These are phyloP conservation scores for Aquilaria sinensis DNA, from an alignment of 345 rosid genomes.

Conservation along the genomic window DNA sequence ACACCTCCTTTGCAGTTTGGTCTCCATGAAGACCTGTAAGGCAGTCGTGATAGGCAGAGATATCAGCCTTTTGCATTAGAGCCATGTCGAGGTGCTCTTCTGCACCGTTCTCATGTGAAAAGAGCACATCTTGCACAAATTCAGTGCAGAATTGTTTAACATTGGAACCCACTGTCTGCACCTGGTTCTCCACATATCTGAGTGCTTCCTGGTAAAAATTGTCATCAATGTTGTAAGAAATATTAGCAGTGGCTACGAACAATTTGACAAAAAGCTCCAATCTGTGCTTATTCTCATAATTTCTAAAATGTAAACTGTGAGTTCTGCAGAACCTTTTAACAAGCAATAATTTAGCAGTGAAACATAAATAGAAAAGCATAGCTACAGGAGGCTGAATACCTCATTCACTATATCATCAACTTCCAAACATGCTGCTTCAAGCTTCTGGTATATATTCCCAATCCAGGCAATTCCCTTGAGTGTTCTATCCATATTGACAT, in stretches of 20 bases:
- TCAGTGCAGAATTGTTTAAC: constrained; percentile 24
- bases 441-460: constrained; percentile 21
- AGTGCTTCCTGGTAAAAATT: constrained; percentile 26
- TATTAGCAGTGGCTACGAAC: not conserved
- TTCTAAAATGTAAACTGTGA: too few relatives aligned
- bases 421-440: constrained; percentile 26
- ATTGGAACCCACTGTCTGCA: constrained; percentile 22
- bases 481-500: constrained; percentile 15
- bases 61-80: constrained; percentile 4
- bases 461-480: constrained; percentile 20
- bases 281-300: too few relatives aligned
- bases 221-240: constrained; percentile 5
- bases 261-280: too few relatives aligned
- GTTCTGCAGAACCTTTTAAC: too few relatives aligned
- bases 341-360: not conserved
- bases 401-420: constrained; percentile 19
- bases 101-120: not conserved
- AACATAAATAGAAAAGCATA: not conserved
- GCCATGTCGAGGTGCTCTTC: constrained; percentile 5
- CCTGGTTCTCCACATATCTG: constrained; percentile 11
- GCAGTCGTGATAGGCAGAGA: not conserved
- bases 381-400: constrained; percentile 15
- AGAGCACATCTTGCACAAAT: constrained; percentile 19
- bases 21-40: constrained; percentile 9
- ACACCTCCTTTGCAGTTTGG: constrained; percentile 10